A percentile compares a stretch with the other conserved stretches of the same genome.
These are phyloP conservation scores for Globisporangium yorkense DNA, from an alignment of 352 stramenopile genomes.

Conservation along the genomic window DNA sequence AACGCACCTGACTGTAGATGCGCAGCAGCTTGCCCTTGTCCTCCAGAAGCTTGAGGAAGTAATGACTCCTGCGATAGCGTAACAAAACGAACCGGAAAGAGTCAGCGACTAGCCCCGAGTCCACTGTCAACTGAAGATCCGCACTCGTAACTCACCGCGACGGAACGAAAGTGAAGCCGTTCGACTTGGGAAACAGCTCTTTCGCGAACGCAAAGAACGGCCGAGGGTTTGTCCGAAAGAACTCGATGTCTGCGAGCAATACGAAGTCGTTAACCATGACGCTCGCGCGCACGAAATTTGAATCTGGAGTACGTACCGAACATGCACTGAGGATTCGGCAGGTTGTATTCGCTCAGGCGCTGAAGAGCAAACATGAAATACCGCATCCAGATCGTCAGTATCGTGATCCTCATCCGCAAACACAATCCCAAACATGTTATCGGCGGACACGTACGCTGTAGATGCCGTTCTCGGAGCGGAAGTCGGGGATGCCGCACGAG, in stretches of 20 bases:
- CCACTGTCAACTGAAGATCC: neutral
- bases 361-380: constrained; percentile 10
- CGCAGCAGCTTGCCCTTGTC: constrained; percentile 90
- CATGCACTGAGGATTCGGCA: constrained; percentile 85
- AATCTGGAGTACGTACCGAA: constrained; percentile 37
- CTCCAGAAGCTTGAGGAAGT: constrained; percentile 93
- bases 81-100: neutral
- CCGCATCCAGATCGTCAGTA: constrained; percentile 1
- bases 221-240: constrained; percentile 93
- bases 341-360: constrained; percentile 74
- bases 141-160: constrained; percentile 22
- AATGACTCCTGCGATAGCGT: constrained; percentile 75
- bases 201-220: constrained; percentile 98
- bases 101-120: neutral
- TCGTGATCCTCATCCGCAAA: neutral
- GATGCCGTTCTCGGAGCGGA: constrained; percentile 92
- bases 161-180: constrained; percentile 78
- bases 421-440: neutral
- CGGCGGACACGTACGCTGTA: constrained; percentile 72
- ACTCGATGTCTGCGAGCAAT: constrained; percentile 90
- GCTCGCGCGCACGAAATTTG: neutral
- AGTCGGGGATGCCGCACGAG: constrained; percentile 98
- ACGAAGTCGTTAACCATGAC: neutral
- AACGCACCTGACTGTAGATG: constrained; percentile 84
- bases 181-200: constrained; percentile 75